Evolutionary conservation across 202 grass and related monocot genomes (phyloP).

Genomic region (Setaria viridis): DNA sequence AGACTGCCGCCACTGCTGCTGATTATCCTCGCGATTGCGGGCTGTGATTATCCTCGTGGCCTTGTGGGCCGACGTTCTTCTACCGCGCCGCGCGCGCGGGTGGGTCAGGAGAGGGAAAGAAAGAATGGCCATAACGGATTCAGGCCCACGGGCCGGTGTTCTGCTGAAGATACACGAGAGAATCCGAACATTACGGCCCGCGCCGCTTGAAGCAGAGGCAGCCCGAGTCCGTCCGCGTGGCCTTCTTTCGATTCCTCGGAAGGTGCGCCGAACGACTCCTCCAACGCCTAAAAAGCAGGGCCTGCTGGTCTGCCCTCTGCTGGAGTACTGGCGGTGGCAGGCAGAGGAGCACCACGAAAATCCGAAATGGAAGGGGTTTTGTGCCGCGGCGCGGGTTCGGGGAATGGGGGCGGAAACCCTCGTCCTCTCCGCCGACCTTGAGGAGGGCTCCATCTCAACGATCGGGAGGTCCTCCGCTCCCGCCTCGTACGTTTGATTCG

Average conservation of each 20-base stretch:
- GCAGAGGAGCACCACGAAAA: neutral
- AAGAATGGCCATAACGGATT: too few relatives aligned
- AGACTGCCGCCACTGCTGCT: too few relatives aligned
- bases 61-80: neutral
- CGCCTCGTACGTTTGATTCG: neutral
- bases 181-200: too few relatives aligned
- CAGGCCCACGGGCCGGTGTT: too few relatives aligned
- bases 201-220: too few relatives aligned
- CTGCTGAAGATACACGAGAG: too few relatives aligned
- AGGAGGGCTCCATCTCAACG: neutral
- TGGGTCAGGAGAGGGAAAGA: too few relatives aligned
- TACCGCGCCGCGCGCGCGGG: too few relatives aligned
- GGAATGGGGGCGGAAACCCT: slow-evolving; percentile 19
- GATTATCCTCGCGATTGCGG: too few relatives aligned
- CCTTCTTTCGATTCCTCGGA: neutral
- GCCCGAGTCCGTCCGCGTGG: neutral
- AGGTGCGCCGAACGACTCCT: neutral
- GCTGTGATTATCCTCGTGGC: neutral
- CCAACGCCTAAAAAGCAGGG: neutral
- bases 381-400: neutral
- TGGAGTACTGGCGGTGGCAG: neutral
- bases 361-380: slow-evolving; percentile 11
- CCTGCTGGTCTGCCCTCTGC: neutral
- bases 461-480: neutral
- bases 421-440: neutral